Conservation (phyloP, 225 moss, liverwort and hornwort genomes). For the Anthoceros angustus region DNA sequence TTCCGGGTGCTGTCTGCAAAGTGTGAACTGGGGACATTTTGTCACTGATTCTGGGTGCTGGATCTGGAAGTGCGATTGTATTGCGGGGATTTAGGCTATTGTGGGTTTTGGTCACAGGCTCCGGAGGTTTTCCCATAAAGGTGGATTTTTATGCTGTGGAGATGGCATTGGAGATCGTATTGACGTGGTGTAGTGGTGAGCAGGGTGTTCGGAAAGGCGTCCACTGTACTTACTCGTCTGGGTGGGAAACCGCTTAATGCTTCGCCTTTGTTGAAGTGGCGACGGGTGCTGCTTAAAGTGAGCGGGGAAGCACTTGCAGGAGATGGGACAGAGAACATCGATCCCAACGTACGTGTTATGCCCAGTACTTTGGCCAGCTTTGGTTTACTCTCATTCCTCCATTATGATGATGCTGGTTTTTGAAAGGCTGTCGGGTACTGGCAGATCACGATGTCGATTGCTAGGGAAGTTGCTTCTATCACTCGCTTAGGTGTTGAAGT, state of each 20-base stretch:
- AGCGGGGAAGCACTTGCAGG: conserved; percentile 88
- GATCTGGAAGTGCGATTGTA: no score
- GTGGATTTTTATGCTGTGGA: background rate
- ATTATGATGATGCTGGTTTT: background rate
- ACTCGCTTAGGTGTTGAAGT: conserved; percentile 84
- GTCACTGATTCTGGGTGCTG: no score
- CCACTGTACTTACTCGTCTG: background rate
- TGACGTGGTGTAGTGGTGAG: background rate
- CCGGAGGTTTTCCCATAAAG: no score
- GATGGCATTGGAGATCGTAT: background rate
- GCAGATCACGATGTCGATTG: conserved; percentile 83
- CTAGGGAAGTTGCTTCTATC: conserved; percentile 77
- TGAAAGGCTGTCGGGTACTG: background rate
- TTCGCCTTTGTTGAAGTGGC: conserved; percentile 35
- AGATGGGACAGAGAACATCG: conserved; percentile 73
- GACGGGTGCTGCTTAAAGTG: conserved; percentile 78
- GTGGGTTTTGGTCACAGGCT: no score
- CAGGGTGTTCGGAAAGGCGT: background rate
- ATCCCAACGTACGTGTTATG: conserved; percentile 45
- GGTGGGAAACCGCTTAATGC: conserved; percentile 9
- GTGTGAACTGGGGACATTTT: no score
- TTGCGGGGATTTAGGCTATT: no score
- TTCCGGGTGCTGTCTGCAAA: no score
- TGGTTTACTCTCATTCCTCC: background rate
- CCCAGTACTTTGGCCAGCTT: background rate